Evolutionary conservation across 768 basidiomycete genomes (phyloP).

Genomic region (Trichaptum fuscoviolaceum): DNA sequence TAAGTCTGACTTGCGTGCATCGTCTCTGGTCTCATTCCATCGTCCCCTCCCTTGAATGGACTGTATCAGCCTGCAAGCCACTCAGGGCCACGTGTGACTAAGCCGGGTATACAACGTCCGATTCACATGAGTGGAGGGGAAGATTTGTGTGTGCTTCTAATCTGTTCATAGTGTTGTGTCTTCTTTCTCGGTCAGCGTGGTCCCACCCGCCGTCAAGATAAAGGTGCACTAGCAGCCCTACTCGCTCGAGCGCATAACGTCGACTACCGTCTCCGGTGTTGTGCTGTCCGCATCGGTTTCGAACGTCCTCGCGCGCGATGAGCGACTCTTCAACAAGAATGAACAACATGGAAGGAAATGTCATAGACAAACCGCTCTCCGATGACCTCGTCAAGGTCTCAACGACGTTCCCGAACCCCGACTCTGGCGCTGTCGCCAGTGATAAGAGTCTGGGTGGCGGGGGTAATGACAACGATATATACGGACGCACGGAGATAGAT

Average conservation of each 20-base stretch:
- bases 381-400: neutral
- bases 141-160: neutral
- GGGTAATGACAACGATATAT: neutral
- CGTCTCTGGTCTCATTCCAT: too few relatives aligned
- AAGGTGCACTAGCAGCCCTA: neutral
- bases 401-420: neutral
- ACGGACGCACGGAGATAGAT: constrained; percentile 21
- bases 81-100: neutral
- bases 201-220: neutral
- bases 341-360: neutral
- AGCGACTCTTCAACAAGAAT: neutral
- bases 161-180: neutral
- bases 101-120: neutral
- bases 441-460: neutral
- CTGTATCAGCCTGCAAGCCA: too few relatives aligned
- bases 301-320: neutral
- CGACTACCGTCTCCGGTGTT: neutral
- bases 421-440: neutral
- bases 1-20: too few relatives aligned
- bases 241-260: neutral
- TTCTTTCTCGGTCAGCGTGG: neutral
- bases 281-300: neutral
- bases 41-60: too few relatives aligned
- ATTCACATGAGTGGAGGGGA: neutral
- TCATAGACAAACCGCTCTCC: too few relatives aligned